A percentile compares a stretch with the other conserved stretches of the same genome.
These are phyloP conservation scores for Quercus suber DNA, from an alignment of 306 rosid genomes.

Conservation along the genomic window DNA sequence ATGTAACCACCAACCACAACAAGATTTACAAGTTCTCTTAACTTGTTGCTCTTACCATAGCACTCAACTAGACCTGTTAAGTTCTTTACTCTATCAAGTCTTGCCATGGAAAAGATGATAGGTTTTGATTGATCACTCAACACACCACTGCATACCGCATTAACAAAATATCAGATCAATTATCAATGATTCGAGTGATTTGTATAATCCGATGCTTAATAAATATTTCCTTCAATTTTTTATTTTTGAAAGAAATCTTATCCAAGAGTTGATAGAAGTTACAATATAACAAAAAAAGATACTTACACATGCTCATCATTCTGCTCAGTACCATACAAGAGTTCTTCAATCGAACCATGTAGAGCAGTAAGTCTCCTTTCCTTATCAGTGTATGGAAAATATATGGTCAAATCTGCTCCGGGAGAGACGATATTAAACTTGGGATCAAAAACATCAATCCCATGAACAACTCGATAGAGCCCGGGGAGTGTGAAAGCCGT, in stretches of 20 bases:
- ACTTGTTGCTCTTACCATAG: slow-evolving; percentile 61
- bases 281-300: no score
- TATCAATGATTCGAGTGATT: background rate
- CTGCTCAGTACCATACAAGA: slow-evolving; percentile 61
- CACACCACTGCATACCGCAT: slow-evolving; percentile 48
- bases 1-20: slow-evolving; percentile 80
- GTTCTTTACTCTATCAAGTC: slow-evolving; percentile 81
- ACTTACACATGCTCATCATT: slow-evolving; percentile 75
- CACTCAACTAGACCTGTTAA: slow-evolving; percentile 77
- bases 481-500: slow-evolving; percentile 85
- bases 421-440: slow-evolving; percentile 98
- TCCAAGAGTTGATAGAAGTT: no score
- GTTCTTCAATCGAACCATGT: slow-evolving; percentile 71
- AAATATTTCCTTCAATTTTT: no score
- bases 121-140: slow-evolving; percentile 77
- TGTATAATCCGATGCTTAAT: no score
- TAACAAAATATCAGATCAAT: slow-evolving; percentile 16
- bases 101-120: slow-evolving; percentile 84
- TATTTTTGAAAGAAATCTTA: no score
- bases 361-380: slow-evolving; percentile 72
- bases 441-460: slow-evolving; percentile 95
- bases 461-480: slow-evolving; percentile 88
- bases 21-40: slow-evolving; percentile 86
- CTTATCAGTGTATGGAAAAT: slow-evolving; percentile 80
- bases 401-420: slow-evolving; percentile 85